Conservation (phyloP, 1,284 basidiomycete genomes). For the Kwoniella shivajii region DNA sequence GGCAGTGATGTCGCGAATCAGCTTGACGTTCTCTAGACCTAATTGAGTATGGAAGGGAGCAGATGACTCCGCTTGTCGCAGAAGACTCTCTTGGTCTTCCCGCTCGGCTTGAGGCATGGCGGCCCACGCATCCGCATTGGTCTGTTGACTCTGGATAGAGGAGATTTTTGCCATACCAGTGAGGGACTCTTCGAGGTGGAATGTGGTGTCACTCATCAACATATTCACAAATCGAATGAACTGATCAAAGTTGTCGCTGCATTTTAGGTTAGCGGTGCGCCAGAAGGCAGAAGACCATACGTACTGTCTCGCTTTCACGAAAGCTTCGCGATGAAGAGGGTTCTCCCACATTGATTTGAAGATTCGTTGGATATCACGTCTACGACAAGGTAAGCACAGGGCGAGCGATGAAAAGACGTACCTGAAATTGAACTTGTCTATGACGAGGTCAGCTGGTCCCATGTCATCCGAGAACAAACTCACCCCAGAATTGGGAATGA, state of each 20-base stretch:
- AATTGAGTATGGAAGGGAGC: slow-evolving; percentile 84
- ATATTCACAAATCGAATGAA: slow-evolving; percentile 96
- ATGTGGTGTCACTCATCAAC: slow-evolving; percentile 99
- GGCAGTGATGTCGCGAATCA: slow-evolving; percentile 88
- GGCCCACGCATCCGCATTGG: slow-evolving; percentile 69
- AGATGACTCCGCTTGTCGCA: slow-evolving; percentile 77
- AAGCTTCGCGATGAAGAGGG: slow-evolving; percentile 77
- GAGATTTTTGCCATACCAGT: slow-evolving; percentile 86
- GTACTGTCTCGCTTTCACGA: slow-evolving; percentile 74
- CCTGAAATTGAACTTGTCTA: slow-evolving; percentile 51
- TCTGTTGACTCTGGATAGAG: slow-evolving; percentile 82
- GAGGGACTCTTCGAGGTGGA: slow-evolving; percentile 94
- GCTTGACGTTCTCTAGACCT: slow-evolving; percentile 81
- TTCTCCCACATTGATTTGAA: slow-evolving; percentile 89
- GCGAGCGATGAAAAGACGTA: neutral
- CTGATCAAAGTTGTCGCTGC: slow-evolving; percentile 78
- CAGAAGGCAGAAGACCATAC: slow-evolving; percentile 36
- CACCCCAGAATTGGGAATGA: slow-evolving; percentile 94
- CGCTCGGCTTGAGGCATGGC: slow-evolving; percentile 69
- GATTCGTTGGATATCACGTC: slow-evolving; percentile 80
- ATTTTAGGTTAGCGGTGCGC: neutral
- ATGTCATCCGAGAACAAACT: slow-evolving; percentile 52
- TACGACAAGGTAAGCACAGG: slow-evolving; percentile 36
- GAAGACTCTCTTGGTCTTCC: slow-evolving; percentile 77
- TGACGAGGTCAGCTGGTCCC: neutral